A percentile compares a stretch with the other conserved stretches of the same genome.
Evolutionary conservation across 2,329 filamentous ascomycete genomes (phyloP).

Genomic region (Aureobasidium sp.): DNA sequence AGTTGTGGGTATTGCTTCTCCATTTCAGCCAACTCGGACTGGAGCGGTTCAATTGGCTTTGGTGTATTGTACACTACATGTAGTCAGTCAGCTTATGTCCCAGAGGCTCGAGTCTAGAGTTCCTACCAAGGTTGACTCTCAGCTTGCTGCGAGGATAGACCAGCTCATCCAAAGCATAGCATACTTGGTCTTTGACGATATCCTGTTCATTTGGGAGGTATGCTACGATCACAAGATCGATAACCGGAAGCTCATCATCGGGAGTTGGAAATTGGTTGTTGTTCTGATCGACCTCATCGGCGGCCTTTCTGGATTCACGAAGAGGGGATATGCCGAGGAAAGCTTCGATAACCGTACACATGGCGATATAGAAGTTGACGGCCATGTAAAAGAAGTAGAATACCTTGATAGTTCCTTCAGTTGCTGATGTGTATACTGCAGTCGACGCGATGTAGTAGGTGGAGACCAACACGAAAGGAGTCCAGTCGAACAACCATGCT

Average conservation of each 20-base stretch:
- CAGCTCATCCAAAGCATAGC: constrained; percentile 39
- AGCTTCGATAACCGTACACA: constrained; percentile 21
- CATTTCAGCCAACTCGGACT: constrained; percentile 34
- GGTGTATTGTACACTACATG: constrained; percentile 40
- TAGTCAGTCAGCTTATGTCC: background rate
- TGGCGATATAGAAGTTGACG: constrained; percentile 25
- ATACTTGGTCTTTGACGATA: constrained; percentile 40
- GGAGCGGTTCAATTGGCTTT: constrained; percentile 36
- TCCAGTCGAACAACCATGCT: constrained; percentile 24
- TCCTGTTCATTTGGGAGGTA: constrained; percentile 45
- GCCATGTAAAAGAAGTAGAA: constrained; percentile 28
- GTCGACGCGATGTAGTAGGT: constrained; percentile 25
- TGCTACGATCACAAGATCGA: constrained; percentile 42
- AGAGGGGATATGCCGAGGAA: constrained; percentile 25
- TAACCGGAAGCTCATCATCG: constrained; percentile 30
- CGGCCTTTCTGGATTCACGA: constrained; percentile 20
- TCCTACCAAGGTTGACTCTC: constrained; percentile 32
- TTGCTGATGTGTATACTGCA: constrained; percentile 22
- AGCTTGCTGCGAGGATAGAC: constrained; percentile 38
- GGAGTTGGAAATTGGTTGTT: constrained; percentile 18
- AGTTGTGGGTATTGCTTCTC: constrained; percentile 31
- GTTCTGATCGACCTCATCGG: constrained; percentile 21
- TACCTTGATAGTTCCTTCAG: constrained; percentile 20
- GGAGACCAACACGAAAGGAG: constrained; percentile 21
- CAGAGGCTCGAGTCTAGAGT: background rate